These are phyloP conservation scores for Babesia ovata DNA, from an alignment of 169 alveolate species.

Conservation along the genomic window DNA sequence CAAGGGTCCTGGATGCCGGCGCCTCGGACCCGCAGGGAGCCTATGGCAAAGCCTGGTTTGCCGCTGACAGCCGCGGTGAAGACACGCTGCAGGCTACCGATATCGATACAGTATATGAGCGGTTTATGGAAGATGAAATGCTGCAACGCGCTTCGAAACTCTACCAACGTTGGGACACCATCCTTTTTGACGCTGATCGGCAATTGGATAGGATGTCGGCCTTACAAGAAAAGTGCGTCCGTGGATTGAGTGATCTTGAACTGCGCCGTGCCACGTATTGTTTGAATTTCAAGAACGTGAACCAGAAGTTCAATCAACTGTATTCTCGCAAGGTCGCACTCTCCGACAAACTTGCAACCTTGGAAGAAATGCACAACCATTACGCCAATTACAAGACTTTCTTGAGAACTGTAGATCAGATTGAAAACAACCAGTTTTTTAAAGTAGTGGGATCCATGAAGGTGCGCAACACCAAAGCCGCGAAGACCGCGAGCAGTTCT, in stretches of 20 bases:
- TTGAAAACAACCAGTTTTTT: conserved; percentile 30
- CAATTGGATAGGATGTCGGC: conserved; percentile 12
- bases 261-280: conserved; percentile 29
- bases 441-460: neutral
- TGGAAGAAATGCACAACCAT: conserved; percentile 48
- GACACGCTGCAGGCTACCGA: neutral
- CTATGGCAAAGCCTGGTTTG: conserved; percentile 10
- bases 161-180: conserved; percentile 18
- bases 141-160: conserved; percentile 6
- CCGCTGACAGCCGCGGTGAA: neutral
- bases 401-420: conserved; percentile 20
- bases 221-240: conserved; percentile 30
- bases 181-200: conserved; percentile 6
- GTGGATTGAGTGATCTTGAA: conserved; percentile 37
- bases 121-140: conserved; percentile 9
- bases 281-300: conserved; percentile 46
- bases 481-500: neutral
- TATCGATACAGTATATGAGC: neutral
- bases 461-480: neutral
- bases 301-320: conserved; percentile 52
- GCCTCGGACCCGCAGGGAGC: conserved; percentile 11
- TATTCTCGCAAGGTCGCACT: conserved; percentile 28
- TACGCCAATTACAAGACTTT: conserved; percentile 37
- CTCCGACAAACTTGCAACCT: conserved; percentile 16
- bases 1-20: conserved; percentile 28